A percentile compares a stretch with the other conserved stretches of the same genome.
Conservation (phyloP, 257 asterid species). For the Solanum commersonii region DNA sequence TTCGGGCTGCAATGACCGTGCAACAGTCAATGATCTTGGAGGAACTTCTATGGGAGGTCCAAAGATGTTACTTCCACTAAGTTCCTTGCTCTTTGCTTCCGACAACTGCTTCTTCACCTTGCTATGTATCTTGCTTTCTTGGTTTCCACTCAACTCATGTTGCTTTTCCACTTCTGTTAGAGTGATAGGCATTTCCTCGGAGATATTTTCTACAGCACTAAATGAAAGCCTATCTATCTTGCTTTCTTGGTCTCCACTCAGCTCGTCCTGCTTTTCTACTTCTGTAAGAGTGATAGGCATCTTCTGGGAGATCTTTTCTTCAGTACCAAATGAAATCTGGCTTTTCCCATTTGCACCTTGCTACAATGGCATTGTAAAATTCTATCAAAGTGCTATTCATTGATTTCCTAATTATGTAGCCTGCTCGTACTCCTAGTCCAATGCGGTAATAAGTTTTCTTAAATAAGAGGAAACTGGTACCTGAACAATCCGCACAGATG, state of each 20-base stretch:
- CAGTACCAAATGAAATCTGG: slow-evolving; percentile 82
- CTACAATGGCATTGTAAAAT: slow-evolving; percentile 18
- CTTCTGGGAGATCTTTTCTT: slow-evolving; percentile 67
- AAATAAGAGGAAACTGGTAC: slow-evolving; percentile 19
- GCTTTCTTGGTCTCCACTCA: slow-evolving; percentile 63
- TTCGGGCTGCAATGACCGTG: slow-evolving; percentile 36
- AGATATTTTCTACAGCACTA: slow-evolving; percentile 55
- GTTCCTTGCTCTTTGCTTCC: slow-evolving; percentile 75
- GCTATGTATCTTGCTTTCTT: slow-evolving; percentile 47
- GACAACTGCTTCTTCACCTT: slow-evolving; percentile 54
- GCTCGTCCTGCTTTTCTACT: slow-evolving; percentile 77
- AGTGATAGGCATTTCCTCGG: slow-evolving; percentile 70
- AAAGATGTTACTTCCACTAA: slow-evolving; percentile 78
- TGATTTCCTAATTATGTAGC: background rate
- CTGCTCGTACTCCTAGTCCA: background rate
- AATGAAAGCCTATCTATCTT: slow-evolving; percentile 52
- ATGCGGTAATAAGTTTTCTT: background rate
- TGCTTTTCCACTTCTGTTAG: slow-evolving; percentile 79
- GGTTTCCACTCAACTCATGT: slow-evolving; percentile 71
- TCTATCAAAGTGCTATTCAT: background rate
- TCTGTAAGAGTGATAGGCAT: slow-evolving; percentile 63
- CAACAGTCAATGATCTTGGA: slow-evolving; percentile 40
- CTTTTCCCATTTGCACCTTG: slow-evolving; percentile 81
- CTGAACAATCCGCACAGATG: slow-evolving; percentile 93
- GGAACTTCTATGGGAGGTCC: slow-evolving; percentile 82